A percentile compares a stretch with the other conserved stretches of the same genome.
Evolutionary conservation across 768 basidiomycete genomes (phyloP).

Genomic region (Phallus indusiatus): DNA sequence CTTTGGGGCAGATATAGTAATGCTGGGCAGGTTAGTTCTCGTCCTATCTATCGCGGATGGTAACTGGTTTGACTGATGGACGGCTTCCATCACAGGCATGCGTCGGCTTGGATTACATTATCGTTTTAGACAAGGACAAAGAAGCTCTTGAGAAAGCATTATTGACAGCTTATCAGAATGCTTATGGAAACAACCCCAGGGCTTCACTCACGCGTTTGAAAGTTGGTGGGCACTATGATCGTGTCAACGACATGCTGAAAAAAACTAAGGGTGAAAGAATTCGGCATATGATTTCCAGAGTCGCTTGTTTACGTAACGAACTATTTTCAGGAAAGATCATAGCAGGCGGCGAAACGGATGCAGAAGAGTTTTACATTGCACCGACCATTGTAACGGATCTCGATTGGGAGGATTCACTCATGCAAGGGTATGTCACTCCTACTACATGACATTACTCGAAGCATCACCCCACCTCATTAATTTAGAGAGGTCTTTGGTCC

Average conservation of each 20-base stretch:
- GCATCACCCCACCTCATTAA: not conserved
- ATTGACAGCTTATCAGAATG: constrained; percentile 37
- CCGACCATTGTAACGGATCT: constrained; percentile 68
- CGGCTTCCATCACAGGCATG: constrained; percentile 42
- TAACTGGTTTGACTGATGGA: not conserved
- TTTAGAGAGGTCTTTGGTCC: constrained; percentile 79
- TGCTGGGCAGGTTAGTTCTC: constrained; percentile 38
- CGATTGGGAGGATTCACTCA: constrained; percentile 52
- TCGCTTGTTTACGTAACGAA: not conserved
- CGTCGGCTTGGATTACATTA: constrained; percentile 47
- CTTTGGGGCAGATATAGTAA: constrained; percentile 76
- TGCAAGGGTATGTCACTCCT: constrained; percentile 52
- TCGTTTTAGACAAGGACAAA: constrained; percentile 34
- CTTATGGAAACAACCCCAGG: constrained; percentile 42
- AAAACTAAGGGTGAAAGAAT: constrained; percentile 41
- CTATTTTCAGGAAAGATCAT: constrained; percentile 31
- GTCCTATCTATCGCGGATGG: not conserved
- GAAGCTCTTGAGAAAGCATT: constrained; percentile 32
- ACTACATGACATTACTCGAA: not conserved
- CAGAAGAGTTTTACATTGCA: constrained; percentile 50
- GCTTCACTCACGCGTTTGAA: constrained; percentile 44
- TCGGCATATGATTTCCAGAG: too few species aligned
- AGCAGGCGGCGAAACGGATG: constrained; percentile 54
- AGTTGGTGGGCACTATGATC: constrained; percentile 41
- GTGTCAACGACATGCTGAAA: constrained; percentile 55